Percentiles rank a stretch among this genome's conserved stretches.
Conservation (phyloP, 768 basidiomycete genomes). For the Pleurotus cornucopiae region DNA sequence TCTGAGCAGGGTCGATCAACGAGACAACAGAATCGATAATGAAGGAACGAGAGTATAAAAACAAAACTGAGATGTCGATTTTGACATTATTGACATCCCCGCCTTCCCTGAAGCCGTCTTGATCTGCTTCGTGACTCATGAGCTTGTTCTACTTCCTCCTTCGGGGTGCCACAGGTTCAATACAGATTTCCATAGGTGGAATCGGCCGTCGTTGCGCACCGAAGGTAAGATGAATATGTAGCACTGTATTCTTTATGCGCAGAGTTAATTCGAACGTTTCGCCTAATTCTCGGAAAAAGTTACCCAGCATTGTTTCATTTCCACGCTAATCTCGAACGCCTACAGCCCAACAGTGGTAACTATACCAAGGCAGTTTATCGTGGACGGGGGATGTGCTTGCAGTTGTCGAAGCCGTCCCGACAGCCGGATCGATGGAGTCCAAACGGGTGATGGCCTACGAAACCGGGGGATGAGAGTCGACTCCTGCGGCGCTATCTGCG, state of each 20-base stretch:
- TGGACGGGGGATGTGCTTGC: slow-evolving; percentile 47
- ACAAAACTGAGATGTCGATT: not conserved
- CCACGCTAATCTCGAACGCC: slow-evolving; percentile 56
- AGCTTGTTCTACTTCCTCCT: slow-evolving; percentile 76
- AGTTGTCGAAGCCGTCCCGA: slow-evolving; percentile 87
- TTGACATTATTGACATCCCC: slow-evolving; percentile 41
- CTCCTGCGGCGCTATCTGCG: slow-evolving; percentile 17
- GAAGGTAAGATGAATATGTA: slow-evolving; percentile 76
- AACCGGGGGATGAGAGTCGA: slow-evolving; percentile 28
- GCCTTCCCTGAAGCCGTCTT: slow-evolving; percentile 14
- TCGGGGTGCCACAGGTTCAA: slow-evolving; percentile 81
- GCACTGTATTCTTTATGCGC: not conserved
- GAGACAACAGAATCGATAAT: not conserved
- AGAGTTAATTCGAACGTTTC: not conserved
- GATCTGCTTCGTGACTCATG: slow-evolving; percentile 15
- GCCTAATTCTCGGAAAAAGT: slow-evolving; percentile 4
- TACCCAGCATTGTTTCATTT: slow-evolving; percentile 83
- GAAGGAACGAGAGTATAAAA: not conserved
- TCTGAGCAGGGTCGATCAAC: not conserved
- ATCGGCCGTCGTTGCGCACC: slow-evolving; percentile 77
- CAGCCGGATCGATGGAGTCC: slow-evolving; percentile 88
- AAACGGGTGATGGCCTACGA: slow-evolving; percentile 72
- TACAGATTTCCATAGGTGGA: slow-evolving; percentile 83
- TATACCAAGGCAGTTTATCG: too few species aligned
- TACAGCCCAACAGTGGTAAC: slow-evolving; percentile 19